Evolutionary conservation across 306 rosid species (phyloP), one percentile per base, ranked within the genome.

Genomic region (Trifolium fragiferum): DNA sequence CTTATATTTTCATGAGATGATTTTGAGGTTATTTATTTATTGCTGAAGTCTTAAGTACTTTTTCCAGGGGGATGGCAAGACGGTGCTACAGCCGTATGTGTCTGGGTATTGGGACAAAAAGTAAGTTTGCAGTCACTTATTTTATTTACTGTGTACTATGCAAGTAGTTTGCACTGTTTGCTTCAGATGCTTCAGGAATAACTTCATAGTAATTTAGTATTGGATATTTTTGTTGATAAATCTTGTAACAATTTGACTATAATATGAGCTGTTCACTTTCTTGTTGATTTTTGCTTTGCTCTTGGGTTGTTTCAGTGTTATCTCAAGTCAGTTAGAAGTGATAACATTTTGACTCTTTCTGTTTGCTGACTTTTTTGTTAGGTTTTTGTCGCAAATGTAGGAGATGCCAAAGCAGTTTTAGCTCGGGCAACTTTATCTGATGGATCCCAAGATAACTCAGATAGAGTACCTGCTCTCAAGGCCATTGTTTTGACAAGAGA

Each of bases 401-500:
- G 98, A 62, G 96, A 93, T 77, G 96, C 98, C 71, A 93, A 93
- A 80, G 95, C 98, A 25, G 93, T 93, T 72, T 85, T 93, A 62
- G 98, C 90, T 74, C 93, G 97, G 64, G 89, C 91, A 57, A 61
- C 85, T 74, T 4, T 80, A 32, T 18, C 53, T 67, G 86, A 84
- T 77, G 88, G 82, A 62, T 82, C 87, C 49, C 79, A 43, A 55
- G 80, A 76, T 80, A 70, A 74, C 66, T 66, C 90, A 11, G 81
- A 84, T 71, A 86, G 86, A 59, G 86, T 59, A 40, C 70, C 78
- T 63, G 73, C 61, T 2, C 78, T 89, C 80, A 93, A 89, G 82
- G 97, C 95, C 80, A 93, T 93, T 77, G 97, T 93, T 77, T 86
- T 93, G 82, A 90, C 97, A 0, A 90, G 95, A 76, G 98, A 93